Percentiles rank a stretch among this genome's conserved stretches.
These are phyloP conservation scores for Yamadazyma philogaea DNA, from an alignment of 805 yeast species.

Conservation along the genomic window DNA sequence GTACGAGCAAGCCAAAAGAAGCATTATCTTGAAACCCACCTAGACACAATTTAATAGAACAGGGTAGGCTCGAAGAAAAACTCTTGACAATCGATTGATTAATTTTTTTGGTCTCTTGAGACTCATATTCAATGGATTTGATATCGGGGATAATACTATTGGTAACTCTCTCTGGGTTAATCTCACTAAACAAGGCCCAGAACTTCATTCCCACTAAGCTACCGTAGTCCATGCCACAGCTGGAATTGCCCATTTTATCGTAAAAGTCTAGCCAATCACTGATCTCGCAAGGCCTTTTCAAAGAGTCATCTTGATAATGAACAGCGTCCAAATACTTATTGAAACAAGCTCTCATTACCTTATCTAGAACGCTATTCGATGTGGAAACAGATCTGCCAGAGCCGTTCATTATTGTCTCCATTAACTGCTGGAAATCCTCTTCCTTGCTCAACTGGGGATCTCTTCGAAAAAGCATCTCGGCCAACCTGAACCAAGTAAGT, in stretches of 20 bases:
- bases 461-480: conserved; percentile 59
- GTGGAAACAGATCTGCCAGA: conserved; percentile 36
- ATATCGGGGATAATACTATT: conserved; percentile 29
- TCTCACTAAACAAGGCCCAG: conserved; percentile 62
- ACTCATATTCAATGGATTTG: conserved; percentile 34
- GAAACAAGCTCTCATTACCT: conserved; percentile 70
- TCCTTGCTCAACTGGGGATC: conserved; percentile 43
- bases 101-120: conserved; percentile 34
- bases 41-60: conserved; percentile 25
- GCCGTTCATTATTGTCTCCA: conserved; percentile 43
- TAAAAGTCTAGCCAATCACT: conserved; percentile 77
- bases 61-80: conserved; percentile 28
- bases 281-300: conserved; percentile 55
- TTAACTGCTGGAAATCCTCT: conserved; percentile 47
- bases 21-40: conserved; percentile 24
- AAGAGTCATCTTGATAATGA: conserved; percentile 58
- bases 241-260: conserved; percentile 48
- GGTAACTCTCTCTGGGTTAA: conserved; percentile 31
- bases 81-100: conserved; percentile 31
- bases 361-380: conserved; percentile 48
- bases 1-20: conserved; percentile 24
- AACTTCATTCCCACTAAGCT: conserved; percentile 58
- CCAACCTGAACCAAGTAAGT: conserved; percentile 63
- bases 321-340: conserved; percentile 58
- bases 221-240: conserved; percentile 50